Evolutionary conservation across 2,329 filamentous ascomycete genomes (phyloP).

Genomic region (Spiromastix sp.): DNA sequence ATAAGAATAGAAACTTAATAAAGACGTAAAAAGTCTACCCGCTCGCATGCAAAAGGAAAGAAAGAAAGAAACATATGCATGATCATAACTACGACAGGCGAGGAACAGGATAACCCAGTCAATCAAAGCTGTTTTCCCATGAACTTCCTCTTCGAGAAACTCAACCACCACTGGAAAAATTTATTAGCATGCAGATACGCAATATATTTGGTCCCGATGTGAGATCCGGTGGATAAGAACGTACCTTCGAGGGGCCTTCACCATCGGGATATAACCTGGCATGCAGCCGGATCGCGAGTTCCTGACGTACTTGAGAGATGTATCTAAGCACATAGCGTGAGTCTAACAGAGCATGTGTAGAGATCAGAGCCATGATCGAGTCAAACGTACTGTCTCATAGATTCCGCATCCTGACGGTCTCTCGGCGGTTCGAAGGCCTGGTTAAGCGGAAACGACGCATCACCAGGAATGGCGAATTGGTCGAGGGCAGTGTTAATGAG

Average conservation of each 20-base stretch:
- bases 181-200: no score
- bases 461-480: conserved; percentile 89
- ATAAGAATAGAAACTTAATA: no score
- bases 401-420: conserved; percentile 81
- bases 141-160: conserved; percentile 98
- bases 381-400: conserved; percentile 62
- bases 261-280: conserved; percentile 76
- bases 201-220: background rate
- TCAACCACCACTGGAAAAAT: conserved; percentile 77
- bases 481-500: conserved; percentile 87
- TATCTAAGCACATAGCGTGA: conserved; percentile 22
- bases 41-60: no score
- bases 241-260: conserved; percentile 53
- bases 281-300: conserved; percentile 72
- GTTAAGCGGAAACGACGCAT: conserved; percentile 86
- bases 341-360: background rate
- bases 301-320: conserved; percentile 84
- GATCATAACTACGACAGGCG: no score
- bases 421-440: conserved; percentile 89
- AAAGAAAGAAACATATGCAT: no score
- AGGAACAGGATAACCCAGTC: no score
- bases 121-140: conserved; percentile 86
- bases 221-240: conserved; percentile 10
- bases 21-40: no score
- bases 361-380: background rate